Evolutionary conservation across 1,284 basidiomycete genomes (phyloP), one percentile per base, ranked within the genome.

Genomic region (Microbotryum violaceum): DNA sequence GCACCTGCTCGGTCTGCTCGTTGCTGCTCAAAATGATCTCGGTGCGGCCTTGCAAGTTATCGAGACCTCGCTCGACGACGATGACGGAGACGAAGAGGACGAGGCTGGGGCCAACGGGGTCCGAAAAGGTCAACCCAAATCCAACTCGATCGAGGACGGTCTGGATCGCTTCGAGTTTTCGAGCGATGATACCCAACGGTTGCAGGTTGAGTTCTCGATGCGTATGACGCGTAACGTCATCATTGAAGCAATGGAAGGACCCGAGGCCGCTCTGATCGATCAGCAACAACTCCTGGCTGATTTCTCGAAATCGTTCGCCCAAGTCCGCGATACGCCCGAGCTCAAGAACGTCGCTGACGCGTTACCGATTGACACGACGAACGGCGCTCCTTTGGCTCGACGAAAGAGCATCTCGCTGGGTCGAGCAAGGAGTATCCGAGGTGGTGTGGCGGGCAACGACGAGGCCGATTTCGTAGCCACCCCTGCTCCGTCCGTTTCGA

Each of bases 201-300:
- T 93, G 65, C 88, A 89, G 70, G 80, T 87, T 59, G 85, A 88
- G 29, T 77, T 97, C 57, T 87, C 93, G 74, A 77, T 98, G 46
- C 81, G 92, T 48, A 88, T 96, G 81, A 89, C 91, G 1, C 86
- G 90, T 73, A 85, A 89, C 58, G 83, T 86, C 4, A 78, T 97
- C 53, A 81, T 83, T 18, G 94, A 99, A 77, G 82, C 87, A 56
- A 82, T 88, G 23, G 86, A 91, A 49, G 96, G 96, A 0, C 81
- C 89, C 0, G 91, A 94, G 68, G 83, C 84, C 49, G 93, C 91
- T 0, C 86, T 89, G 60, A 79, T 80, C 27, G 86, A 84, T 64
- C 92, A 93, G 82, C 80, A 91, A 37, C 88, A 91, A 50, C 80
- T 93, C 2, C 96, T 97, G 75, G 79, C 82, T 6, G 97, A 89